Evolutionary conservation across 2,329 filamentous ascomycete genomes (phyloP), one percentile per base, ranked within the genome.

Genomic region (Didymella sp.): DNA sequence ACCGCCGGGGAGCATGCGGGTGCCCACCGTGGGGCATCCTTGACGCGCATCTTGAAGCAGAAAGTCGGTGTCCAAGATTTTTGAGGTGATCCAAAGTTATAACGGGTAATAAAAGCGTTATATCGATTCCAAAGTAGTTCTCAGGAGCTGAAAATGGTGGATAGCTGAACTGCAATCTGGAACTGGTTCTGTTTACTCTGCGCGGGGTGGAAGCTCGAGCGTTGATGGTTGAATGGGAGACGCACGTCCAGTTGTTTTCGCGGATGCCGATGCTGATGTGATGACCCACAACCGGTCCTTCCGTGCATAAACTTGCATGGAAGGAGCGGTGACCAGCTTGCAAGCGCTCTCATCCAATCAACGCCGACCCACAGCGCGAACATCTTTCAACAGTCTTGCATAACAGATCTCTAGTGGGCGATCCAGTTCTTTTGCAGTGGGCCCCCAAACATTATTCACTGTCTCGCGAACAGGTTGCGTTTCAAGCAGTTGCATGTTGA

Each of bases 81-180:
- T 22, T 12, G 37, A 38, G 37, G 30, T 17, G 43, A 35, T 52
- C 30, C 17, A 38, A 50, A 52, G 47, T 47, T 52, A 28, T 48
- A 33, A 41, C 22, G 22, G 38, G 38, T 41, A 24, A 25, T 25
- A 41, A 41, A 41, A 41, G 38, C 38, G 54, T 47, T 52, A 28
- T 48, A 38, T 43, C 13, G 30, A 27, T 40, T 35, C 30, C 38
- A 47, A 15, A 6, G 51, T 22, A 27, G 38, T 24, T 31, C 30
- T 57, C 19, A 38, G 31, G 31, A 40, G 24, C 25, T 48, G 43
- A 21, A 24, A 37, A 48, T 24, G 43, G 49, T 52, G 54, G 38
- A 48, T 21, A 57, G 54, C 54, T 57, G 54, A 57, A 57, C 31
- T 38, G 31, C 44, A 52, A 43, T 57, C 54, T 57, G 54, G 54